Evolutionary conservation across 1,284 basidiomycete species (phyloP), one percentile per base, ranked within the genome.

Genomic region (Leccinum variabile): DNA sequence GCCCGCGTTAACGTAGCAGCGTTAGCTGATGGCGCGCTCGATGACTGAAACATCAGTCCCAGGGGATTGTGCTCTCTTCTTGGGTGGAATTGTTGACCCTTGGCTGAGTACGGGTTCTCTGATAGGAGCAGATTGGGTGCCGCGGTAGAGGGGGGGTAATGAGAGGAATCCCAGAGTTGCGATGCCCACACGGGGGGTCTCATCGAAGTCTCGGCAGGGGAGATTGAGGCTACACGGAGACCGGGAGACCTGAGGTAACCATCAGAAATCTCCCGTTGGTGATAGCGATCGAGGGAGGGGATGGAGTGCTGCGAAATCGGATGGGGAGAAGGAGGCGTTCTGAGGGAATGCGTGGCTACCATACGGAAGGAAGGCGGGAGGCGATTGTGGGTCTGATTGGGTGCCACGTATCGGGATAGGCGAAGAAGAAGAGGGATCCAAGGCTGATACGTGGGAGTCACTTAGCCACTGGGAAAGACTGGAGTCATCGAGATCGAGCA

Each of bases 11-110:
- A 74, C 50, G 76, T 76, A 55, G 82, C 78, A 50, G 78, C 71
- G 61, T 78, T 78, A 14, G 78, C 74, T 59, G 86, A 81, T 33
- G 80, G 90, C 60, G 82, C 92, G 75, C 83, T 94, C 67, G 82
- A 90, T 67, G 83, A 94, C 76, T 82, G 92, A 85, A 84, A 95
- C 76, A 84, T 84, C 76, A 84, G 89, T 73, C 70, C 85, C 73
- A 79, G 84, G 14, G 83, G 78, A 49, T 81, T 73, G 49, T 79
- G 75, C 32, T 80, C 79, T 63, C 82, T 70, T 60, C 74, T 70
- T 22, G 67, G 65, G 2, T 77, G 80, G 59, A 74, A 75, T 44
- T 74, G 74, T 7, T 71, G 73, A 5, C 64, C 60, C 57, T 70
- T 77, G 59, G 69, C 65, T 53, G 70, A 61, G 67, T 76, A 75